phyloP scores from a whole-genome alignment of 2,329 filamentous ascomycete species.

The Aspergillus carbonarius region DNA sequence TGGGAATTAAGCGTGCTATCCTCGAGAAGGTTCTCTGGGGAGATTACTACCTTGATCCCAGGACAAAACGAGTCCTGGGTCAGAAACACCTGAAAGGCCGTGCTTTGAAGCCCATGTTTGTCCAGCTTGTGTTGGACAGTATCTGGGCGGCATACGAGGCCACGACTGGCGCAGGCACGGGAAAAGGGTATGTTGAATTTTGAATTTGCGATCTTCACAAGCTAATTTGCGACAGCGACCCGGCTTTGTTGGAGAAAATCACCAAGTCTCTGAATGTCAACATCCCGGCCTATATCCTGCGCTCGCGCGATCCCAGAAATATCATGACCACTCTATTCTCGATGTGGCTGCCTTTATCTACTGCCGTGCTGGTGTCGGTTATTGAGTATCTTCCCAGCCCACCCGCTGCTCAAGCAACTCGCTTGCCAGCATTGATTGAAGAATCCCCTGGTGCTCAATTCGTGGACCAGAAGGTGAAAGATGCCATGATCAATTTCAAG shows the following conservation, averaged over 20 bases:
- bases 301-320: constrained; percentile 78
- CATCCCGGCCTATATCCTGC: constrained; percentile 78
- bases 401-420: constrained; percentile 70
- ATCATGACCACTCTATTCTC: constrained; percentile 85
- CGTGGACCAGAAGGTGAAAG: constrained; percentile 67
- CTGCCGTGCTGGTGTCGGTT: constrained; percentile 87
- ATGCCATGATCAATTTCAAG: constrained; percentile 83
- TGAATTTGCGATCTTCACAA: constrained; percentile 10
- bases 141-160: constrained; percentile 96
- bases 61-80: constrained; percentile 89
- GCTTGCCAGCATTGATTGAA: constrained; percentile 76
- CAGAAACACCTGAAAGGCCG: constrained; percentile 91
- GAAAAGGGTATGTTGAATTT: constrained; percentile 64
- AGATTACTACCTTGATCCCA: constrained; percentile 93
- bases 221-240: constrained; percentile 59
- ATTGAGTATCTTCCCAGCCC: constrained; percentile 91
- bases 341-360: constrained; percentile 88
- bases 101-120: constrained; percentile 92
- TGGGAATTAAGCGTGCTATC: constrained; percentile 83
- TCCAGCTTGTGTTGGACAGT: constrained; percentile 91
- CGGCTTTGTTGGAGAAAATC: constrained; percentile 83
- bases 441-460: constrained; percentile 73
- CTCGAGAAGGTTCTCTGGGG: constrained; percentile 97
- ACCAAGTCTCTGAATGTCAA: constrained; percentile 85
- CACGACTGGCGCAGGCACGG: constrained; percentile 76